Conservation (phyloP, 1,139 yeast genomes). For the Blastobotrys apis region DNA sequence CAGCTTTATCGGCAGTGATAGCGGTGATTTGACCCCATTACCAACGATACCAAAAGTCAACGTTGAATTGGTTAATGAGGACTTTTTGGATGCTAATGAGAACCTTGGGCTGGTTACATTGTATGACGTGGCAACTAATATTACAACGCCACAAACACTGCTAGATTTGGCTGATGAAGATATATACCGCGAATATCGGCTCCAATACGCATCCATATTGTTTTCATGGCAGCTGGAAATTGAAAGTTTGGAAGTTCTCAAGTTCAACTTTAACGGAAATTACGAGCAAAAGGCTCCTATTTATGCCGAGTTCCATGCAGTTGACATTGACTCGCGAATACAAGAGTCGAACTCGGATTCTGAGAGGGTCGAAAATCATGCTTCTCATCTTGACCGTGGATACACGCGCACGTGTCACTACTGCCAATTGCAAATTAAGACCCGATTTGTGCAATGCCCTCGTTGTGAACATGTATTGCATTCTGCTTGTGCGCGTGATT, state of each 20-base stretch:
- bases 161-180: slow-evolving; percentile 46
- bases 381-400: too few relatives aligned
- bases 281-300: slow-evolving; percentile 9
- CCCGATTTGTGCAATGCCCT: slow-evolving; percentile 63
- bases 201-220: slow-evolving; percentile 74
- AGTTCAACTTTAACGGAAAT: slow-evolving; percentile 47
- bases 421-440: slow-evolving; percentile 59
- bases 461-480: slow-evolving; percentile 78
- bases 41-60: slow-evolving; percentile 26
- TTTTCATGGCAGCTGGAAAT: slow-evolving; percentile 81
- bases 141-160: slow-evolving; percentile 22
- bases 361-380: background rate
- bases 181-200: slow-evolving; percentile 51
- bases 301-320: background rate
- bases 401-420: slow-evolving; percentile 44
- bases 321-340: slow-evolving; percentile 17
- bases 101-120: background rate
- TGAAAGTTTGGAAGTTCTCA: slow-evolving; percentile 69
- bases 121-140: background rate
- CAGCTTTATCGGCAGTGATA: slow-evolving; percentile 21
- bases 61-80: slow-evolving; percentile 53
- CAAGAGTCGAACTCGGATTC: slow-evolving; percentile 11
- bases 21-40: slow-evolving; percentile 1
- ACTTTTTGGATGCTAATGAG: slow-evolving; percentile 44
- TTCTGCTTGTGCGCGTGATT: slow-evolving; percentile 67